A percentile compares a stretch with the other conserved stretches of the same genome.
Evolutionary conservation across 352 stramenopile genomes (phyloP).

Genomic region (Plasmopara halstedii): DNA sequence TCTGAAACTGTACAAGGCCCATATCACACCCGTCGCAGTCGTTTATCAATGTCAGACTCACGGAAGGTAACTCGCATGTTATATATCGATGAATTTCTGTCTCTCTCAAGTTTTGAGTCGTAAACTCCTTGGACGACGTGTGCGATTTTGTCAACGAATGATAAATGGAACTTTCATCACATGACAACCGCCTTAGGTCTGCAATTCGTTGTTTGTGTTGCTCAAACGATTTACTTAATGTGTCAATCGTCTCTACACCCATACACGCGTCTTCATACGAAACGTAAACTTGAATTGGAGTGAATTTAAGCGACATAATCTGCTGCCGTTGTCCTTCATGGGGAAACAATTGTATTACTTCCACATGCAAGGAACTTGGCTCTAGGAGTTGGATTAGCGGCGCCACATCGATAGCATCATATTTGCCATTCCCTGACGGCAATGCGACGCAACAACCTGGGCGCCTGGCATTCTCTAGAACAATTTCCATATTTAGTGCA

Average conservation of each 20-base stretch:
- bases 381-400: constrained; percentile 72
- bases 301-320: constrained; percentile 64
- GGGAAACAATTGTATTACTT: constrained; percentile 61
- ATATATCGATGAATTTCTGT: constrained; percentile 71
- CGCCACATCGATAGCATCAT: constrained; percentile 24
- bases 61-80: constrained; percentile 56
- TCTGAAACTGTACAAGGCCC: constrained; percentile 66
- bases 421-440: constrained; percentile 15
- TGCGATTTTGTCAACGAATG: constrained; percentile 7
- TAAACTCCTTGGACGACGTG: constrained; percentile 16
- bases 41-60: constrained; percentile 76
- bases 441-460: constrained; percentile 49
- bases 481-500: constrained; percentile 53
- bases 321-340: constrained; percentile 61
- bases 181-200: not conserved
- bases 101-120: constrained; percentile 6
- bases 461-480: constrained; percentile 53
- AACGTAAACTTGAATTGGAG: constrained; percentile 67
- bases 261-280: constrained; percentile 75
- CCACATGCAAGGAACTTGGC: constrained; percentile 54
- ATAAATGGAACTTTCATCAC: not conserved
- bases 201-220: constrained; percentile 12
- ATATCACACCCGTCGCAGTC: constrained; percentile 84
- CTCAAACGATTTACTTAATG: constrained; percentile 23
- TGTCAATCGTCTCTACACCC: constrained; percentile 39